A percentile compares a stretch with the other conserved stretches of the same genome.
These are phyloP conservation scores for Alternaria viburni DNA, from an alignment of 2,329 filamentous ascomycete genomes.

Conservation along the genomic window DNA sequence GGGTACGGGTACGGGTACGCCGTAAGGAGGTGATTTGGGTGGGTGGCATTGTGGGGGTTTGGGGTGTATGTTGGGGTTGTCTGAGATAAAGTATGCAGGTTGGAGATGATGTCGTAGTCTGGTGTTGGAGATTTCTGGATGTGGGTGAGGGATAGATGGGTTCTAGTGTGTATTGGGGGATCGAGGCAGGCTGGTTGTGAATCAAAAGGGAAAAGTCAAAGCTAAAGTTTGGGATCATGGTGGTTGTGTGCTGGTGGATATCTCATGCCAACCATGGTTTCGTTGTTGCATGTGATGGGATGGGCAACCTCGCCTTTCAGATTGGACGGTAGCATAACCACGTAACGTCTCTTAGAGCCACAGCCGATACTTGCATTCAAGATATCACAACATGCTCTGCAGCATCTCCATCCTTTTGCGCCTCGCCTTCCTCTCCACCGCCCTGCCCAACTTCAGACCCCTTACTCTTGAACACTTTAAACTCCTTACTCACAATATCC, in stretches of 20 bases:
- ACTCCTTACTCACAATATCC: conserved; percentile 76
- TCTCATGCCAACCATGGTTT: neutral
- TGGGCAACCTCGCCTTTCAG: neutral
- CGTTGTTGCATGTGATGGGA: neutral
- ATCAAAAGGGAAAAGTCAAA: neutral
- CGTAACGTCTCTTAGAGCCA: neutral
- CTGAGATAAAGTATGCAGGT: accelerated
- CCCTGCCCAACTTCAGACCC: neutral
- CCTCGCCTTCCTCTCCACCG: neutral
- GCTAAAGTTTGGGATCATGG: neutral
- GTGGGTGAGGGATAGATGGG: neutral
- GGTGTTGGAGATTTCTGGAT: neutral
- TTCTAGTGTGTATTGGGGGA: too few relatives aligned
- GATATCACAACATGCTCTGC: neutral
- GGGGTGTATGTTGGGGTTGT: neutral
- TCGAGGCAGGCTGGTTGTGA: neutral
- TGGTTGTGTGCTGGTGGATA: neutral
- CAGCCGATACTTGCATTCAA: neutral
- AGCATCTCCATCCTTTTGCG: neutral
- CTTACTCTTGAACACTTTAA: conserved; percentile 68
- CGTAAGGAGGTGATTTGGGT: neutral
- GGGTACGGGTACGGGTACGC: neutral
- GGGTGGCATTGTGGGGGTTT: neutral
- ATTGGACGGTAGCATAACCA: neutral
- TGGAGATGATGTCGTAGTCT: neutral